Conservation (phyloP, 2,329 filamentous ascomycete genomes). For the Cytospora leucostoma region DNA sequence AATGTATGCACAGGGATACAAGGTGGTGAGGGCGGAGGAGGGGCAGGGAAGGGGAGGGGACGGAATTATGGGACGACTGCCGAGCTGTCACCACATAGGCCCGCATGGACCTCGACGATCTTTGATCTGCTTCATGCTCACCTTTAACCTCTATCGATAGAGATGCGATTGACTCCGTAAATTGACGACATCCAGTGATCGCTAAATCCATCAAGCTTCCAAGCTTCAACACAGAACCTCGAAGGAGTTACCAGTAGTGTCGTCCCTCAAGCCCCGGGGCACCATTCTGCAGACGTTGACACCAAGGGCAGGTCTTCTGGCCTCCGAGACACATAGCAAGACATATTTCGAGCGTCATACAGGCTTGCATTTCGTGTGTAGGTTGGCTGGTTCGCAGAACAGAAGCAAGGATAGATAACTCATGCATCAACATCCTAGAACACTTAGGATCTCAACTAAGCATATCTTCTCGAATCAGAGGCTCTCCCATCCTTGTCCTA, state of each 20-base stretch:
- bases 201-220: neutral
- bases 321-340: neutral
- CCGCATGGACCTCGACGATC: constrained; percentile 9
- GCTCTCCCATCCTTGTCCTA: neutral
- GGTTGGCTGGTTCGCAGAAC: neutral
- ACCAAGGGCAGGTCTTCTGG: neutral
- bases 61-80: constrained; percentile 6
- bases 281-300: neutral
- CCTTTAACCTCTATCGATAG: neutral
- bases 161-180: neutral
- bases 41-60: neutral
- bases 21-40: neutral
- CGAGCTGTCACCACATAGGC: constrained; percentile 9
- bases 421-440: neutral
- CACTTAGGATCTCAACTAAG: neutral
- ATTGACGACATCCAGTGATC: neutral
- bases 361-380: neutral
- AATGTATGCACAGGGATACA: neutral
- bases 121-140: neutral
- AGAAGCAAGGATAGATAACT: neutral
- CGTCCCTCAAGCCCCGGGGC: neutral
- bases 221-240: constrained; percentile 7
- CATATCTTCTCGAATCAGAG: neutral
- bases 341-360: neutral
- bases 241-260: neutral